A percentile compares a stretch with the other conserved stretches of the same genome.
These are phyloP conservation scores for Rutstroemia sydowiana DNA, from an alignment of 2,329 filamentous ascomycete genomes.

Conservation along the genomic window DNA sequence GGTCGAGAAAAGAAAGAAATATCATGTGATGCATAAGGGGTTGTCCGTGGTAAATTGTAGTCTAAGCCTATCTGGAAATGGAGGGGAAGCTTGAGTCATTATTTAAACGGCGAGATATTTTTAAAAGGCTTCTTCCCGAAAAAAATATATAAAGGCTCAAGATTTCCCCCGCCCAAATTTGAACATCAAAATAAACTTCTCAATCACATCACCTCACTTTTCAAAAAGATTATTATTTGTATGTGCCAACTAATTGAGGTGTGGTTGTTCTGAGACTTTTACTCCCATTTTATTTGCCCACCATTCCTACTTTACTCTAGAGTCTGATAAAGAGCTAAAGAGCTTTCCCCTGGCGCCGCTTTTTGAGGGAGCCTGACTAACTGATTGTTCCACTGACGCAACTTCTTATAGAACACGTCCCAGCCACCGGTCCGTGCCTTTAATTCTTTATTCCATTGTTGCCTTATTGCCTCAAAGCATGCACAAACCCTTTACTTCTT, in stretches of 20 bases:
- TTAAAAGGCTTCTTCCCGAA: conserved; percentile 8
- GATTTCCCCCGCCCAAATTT: neutral
- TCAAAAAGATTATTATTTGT: too few species aligned
- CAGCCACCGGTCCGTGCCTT: neutral
- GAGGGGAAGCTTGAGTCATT: conserved; percentile 22
- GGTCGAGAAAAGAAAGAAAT: conserved; percentile 5
- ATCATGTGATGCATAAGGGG: conserved; percentile 23
- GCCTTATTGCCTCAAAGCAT: neutral
- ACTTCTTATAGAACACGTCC: conserved; percentile 9
- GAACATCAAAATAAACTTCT: neutral
- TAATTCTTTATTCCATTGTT: neutral
- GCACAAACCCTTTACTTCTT: neutral
- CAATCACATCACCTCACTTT: too few species aligned
- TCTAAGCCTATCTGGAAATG: conserved; percentile 8
- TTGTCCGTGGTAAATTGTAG: conserved; percentile 1
- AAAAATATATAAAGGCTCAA: conserved; percentile 23
- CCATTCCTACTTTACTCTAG: too few species aligned
- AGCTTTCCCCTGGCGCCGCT: neutral
- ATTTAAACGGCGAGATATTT: conserved; percentile 19
- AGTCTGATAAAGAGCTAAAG: too few species aligned
- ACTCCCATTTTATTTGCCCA: conserved; percentile 9
- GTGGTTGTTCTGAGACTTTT: neutral
- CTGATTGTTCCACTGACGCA: conserved; percentile 17
- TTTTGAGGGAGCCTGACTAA: too few species aligned
- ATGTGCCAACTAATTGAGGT: too few species aligned